Evolutionary conservation across 768 basidiomycete genomes (phyloP), one percentile per base, ranked within the genome.

Genomic region (Suillus luteus): DNA sequence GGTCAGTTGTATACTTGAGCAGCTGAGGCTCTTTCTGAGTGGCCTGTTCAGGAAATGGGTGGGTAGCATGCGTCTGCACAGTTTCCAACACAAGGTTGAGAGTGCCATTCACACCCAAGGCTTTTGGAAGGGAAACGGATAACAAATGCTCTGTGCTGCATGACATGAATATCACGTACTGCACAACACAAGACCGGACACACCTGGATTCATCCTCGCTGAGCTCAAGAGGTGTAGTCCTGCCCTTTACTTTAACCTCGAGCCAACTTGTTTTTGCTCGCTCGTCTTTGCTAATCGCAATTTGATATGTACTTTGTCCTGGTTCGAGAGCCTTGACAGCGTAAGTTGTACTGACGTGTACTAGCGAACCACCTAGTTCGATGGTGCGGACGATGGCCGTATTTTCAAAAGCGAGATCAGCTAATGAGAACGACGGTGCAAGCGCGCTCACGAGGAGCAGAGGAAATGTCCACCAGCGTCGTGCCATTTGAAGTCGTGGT

Each of bases 311-410:
- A 38, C 81, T 81, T 22, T 87, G 82, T 40, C 79, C 83, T 64
- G 85, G 79, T 66, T 85, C 82, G 51, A 90, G 82, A 43, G 92
- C 85, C 72, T 86, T 91, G 73, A 94, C 85, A 22, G 91, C 87
- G 77, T 90, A 97, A 55, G 93, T 92, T 54, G 95, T 96, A 61
- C 88, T 92, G 81, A 95, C 86, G 79, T 91, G 89, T 62, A 94
- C 90, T 27, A 93, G 83, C 22, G 95, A 83, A 59, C 96, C 96
- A 41, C 91, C 94, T 27, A 97, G 90, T 70, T 97, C 96, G 64
- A 95, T 82, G 6, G 91, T 88, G 70, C 94, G 90, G 38, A 95
- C 92, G 65, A 99, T 84, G 66, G 90, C 92, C 24, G 91, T 93
- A 69, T 95, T 95, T 83, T 93, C 92, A 77, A 93, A 93, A 1